Evolutionary conservation across 306 rosid species (phyloP), one percentile per base, ranked within the genome.

Genomic region (Chamaecrista fasciculata): DNA sequence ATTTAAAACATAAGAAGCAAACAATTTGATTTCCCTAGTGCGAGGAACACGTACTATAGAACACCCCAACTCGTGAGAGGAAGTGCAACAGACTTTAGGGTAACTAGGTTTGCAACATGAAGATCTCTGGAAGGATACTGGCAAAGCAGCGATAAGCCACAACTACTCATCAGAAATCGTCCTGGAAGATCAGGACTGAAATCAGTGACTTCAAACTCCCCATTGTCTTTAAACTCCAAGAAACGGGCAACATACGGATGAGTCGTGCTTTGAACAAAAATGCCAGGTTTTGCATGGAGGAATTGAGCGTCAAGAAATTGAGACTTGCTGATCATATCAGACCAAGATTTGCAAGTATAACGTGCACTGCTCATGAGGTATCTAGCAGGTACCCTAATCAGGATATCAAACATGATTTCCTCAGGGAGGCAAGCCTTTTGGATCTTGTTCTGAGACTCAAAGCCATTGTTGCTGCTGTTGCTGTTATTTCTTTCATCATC

Each of bases 171-270:
- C 34, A 62, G 20, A 50, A 72, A 50, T 28, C 52, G 31, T 34
- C 77, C 77, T 3, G 70, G 77, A 62, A 33, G 46, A 6, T 3
- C 3, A 71, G 49, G 16, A 8, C 14, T 8, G 12, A 59, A 31
- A 19, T 24, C 11, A 23, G 48, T 59, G 7, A 44, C 60, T 33
- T 49, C 37, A 59, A 46, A 58, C 37, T 44, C 60, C 67, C 67
- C 76, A 71, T 47, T 59, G 21, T 59, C 68, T 59, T 46, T 71
- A 16, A 59, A 14, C 48, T 57, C 76, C n/a, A 71, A 39, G 68
- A 72, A 62, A n/a, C 29, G 40, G 16, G 77, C 63, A 62, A 53
- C 77, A 39, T 62, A 62, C 2, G 70, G 70, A 6, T 5, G 15
- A 4, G 10, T 62, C 1, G 18, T 39, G 34, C 31, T 50, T 53